Percentiles rank a stretch among this genome's conserved stretches.
Evolutionary conservation across 176 grass and related monocot genomes (phyloP).

Genomic region (Saccharum spontaneum): DNA sequence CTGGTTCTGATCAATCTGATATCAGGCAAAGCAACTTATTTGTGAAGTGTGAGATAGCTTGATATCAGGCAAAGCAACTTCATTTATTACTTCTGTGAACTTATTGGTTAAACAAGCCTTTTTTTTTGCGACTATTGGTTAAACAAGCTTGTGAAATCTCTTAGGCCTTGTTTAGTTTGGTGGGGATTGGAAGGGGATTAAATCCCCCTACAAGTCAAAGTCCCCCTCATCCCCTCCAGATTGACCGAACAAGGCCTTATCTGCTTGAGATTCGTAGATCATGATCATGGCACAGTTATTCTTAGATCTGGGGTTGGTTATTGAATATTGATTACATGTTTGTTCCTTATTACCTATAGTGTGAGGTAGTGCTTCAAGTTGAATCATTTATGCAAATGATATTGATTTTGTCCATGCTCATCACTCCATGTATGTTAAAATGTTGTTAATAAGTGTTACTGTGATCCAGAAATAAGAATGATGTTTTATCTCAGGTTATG

Average conservation of each 20-base stretch:
- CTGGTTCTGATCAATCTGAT: background rate
- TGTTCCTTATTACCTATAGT: background rate
- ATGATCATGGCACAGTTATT: background rate
- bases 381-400: background rate
- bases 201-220: background rate
- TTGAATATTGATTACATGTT: background rate
- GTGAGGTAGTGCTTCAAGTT: background rate
- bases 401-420: conserved; percentile 22
- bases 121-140: background rate
- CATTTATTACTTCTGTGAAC: background rate
- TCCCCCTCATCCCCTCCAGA: background rate
- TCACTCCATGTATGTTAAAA: background rate
- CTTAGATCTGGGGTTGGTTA: conserved; percentile 4
- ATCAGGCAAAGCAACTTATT: background rate
- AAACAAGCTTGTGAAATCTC: conserved; percentile 5
- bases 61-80: background rate
- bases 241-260: background rate
- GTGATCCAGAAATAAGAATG: conserved; percentile 12
- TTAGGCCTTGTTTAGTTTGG: background rate
- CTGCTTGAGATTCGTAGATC: background rate
- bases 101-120: conserved; percentile 5
- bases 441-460: conserved; percentile 12
- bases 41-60: background rate
- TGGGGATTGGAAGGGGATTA: background rate
- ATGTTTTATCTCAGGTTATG: conserved; percentile 61